phyloP scores from a whole-genome alignment of 2,329 filamentous ascomycete species.

The Arthroderma sp. region DNA sequence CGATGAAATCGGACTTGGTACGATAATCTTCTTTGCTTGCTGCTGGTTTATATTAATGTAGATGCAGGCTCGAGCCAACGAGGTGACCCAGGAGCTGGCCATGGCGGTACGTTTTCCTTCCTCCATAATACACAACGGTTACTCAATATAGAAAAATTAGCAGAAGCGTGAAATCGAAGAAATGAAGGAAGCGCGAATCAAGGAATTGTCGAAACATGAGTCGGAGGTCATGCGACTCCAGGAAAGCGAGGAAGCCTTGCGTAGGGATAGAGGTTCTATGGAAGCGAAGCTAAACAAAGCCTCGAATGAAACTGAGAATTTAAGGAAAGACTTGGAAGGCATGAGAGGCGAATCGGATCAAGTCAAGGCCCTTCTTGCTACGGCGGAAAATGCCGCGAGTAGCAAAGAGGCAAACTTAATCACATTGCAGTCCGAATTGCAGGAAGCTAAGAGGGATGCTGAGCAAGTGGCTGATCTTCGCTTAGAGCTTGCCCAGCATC shows the following conservation, averaged over 20 bases:
- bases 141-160: too few relatives aligned
- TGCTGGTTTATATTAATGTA: background rate
- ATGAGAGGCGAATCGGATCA: conserved; percentile 4
- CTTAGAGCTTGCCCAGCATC: conserved; percentile 8
- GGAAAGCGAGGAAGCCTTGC: conserved; percentile 4
- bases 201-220: conserved; percentile 12
- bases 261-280: conserved; percentile 1
- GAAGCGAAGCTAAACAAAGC: conserved; percentile 1
- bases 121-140: too few relatives aligned
- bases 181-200: conserved; percentile 10
- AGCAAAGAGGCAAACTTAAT: conserved; percentile 21
- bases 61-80: too few relatives aligned
- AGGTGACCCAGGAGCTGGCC: too few relatives aligned
- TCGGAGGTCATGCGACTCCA: conserved; percentile 15
- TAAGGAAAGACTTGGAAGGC: conserved; percentile 8
- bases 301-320: background rate
- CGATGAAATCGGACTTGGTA: conserved; percentile 17
- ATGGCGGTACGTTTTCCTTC: too few relatives aligned
- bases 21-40: background rate
- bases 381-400: conserved; percentile 17
- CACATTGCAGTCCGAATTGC: conserved; percentile 13
- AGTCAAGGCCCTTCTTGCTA: conserved; percentile 6
- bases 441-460: conserved; percentile 15
- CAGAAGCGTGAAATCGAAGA: conserved; percentile 12
- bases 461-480: conserved; percentile 18